Conservation (phyloP, 495 filamentous ascomycete species). For the Chaetomium cochliodes region DNA sequence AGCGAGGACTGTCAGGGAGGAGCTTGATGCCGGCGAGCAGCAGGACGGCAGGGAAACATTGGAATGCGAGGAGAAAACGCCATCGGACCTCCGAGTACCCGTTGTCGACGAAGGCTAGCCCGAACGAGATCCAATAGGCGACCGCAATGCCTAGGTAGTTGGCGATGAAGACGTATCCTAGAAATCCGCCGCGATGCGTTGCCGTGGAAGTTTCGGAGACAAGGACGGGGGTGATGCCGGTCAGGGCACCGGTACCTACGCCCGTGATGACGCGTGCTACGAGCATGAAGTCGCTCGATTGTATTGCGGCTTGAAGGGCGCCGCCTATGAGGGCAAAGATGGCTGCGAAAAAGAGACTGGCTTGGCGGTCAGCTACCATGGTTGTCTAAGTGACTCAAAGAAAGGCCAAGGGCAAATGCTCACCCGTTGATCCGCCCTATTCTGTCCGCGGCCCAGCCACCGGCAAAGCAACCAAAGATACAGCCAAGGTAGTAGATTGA, state of each 20-base stretch:
- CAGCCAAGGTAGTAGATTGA: conserved; percentile 57
- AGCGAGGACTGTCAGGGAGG: conserved; percentile 12
- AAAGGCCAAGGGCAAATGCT: background rate
- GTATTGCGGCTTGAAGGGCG: conserved; percentile 51
- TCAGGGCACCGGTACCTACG: conserved; percentile 52
- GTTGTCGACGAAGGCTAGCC: conserved; percentile 52
- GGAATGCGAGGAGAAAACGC: conserved; percentile 9
- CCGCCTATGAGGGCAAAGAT: conserved; percentile 56
- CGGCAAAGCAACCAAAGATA: conserved; percentile 51
- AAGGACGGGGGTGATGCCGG: conserved; percentile 37
- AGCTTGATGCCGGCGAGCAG: conserved; percentile 6
- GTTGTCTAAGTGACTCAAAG: background rate
- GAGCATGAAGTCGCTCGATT: conserved; percentile 55
- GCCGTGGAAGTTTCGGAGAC: conserved; percentile 51
- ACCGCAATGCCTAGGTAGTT: conserved; percentile 60
- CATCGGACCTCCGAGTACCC: conserved; percentile 48
- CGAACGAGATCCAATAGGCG: conserved; percentile 64
- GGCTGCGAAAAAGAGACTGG: conserved; percentile 52
- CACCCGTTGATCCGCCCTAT: conserved; percentile 14
- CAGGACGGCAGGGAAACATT: conserved; percentile 6
- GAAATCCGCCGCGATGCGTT: conserved; percentile 47
- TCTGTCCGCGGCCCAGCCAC: conserved; percentile 22
- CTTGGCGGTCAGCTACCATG: conserved; percentile 54
- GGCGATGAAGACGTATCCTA: conserved; percentile 56
- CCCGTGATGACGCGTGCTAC: conserved; percentile 57